Evolutionary conservation across 768 basidiomycete species (phyloP).

Genomic region (Calocybe cyanea): DNA sequence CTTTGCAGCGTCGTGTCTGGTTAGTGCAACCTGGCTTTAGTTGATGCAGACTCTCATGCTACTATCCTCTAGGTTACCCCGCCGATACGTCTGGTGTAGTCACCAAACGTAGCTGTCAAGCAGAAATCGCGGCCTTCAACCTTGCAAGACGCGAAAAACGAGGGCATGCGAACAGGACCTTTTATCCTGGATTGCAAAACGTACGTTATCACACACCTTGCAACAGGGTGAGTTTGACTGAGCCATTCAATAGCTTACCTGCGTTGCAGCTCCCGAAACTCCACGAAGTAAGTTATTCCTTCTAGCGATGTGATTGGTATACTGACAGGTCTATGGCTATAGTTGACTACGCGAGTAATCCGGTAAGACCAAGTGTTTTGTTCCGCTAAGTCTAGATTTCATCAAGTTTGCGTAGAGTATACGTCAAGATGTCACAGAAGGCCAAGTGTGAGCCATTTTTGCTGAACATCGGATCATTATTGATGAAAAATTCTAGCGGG

Average conservation of each 20-base stretch:
- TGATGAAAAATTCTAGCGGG: slow-evolving; percentile 21
- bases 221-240: background rate
- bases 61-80: slow-evolving; percentile 6
- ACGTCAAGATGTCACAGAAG: slow-evolving; percentile 21
- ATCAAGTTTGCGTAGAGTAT: slow-evolving; percentile 8
- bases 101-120: slow-evolving; percentile 11
- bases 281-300: slow-evolving; percentile 12
- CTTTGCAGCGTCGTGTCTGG: slow-evolving; percentile 9
- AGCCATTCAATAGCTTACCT: slow-evolving; percentile 11
- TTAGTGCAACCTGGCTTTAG: background rate
- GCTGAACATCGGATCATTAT: background rate
- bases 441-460: slow-evolving; percentile 15
- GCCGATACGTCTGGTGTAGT: background rate
- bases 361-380: slow-evolving; percentile 7
- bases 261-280: slow-evolving; percentile 17
- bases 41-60: background rate
- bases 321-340: background rate
- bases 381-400: too few relatives aligned
- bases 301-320: background rate
- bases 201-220: slow-evolving; percentile 6
- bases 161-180: slow-evolving; percentile 12
- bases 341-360: slow-evolving; percentile 19
- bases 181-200: slow-evolving; percentile 13
- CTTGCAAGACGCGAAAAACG: slow-evolving; percentile 16
- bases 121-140: slow-evolving; percentile 15